Percentiles rank a stretch among this genome's conserved stretches.
Evolutionary conservation across 139 green algal genomes (phyloP).

Genomic region (Chlamydomonas sphaeroides): DNA sequence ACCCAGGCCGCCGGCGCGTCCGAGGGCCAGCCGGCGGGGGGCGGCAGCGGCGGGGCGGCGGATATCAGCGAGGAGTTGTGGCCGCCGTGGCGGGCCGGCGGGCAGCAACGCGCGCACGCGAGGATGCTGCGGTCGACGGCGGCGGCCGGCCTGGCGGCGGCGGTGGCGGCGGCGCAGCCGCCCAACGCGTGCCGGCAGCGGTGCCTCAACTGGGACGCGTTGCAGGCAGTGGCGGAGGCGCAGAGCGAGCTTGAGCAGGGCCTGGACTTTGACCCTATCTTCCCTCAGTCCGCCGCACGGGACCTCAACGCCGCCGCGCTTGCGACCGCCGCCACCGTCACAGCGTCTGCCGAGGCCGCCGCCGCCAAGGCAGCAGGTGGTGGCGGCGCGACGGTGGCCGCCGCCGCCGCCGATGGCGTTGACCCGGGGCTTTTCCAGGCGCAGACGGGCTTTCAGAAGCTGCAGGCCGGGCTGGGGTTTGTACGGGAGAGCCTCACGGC

Average conservation of each 20-base stretch:
- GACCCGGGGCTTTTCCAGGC: no score
- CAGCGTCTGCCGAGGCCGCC: background rate
- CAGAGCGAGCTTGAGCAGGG: constrained; percentile 12
- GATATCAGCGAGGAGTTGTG: no score
- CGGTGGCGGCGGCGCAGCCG: background rate
- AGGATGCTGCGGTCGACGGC: background rate
- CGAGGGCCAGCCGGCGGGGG: no score
- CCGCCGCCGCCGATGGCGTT: background rate
- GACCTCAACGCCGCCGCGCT: constrained; percentile 15
- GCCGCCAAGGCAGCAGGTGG: background rate
- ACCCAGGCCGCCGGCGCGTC: no score
- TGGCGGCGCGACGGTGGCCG: background rate
- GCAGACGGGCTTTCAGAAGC: background rate
- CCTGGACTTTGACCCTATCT: constrained; percentile 32
- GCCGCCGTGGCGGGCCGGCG: no score
- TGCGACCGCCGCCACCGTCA: no score
- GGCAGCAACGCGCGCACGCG: no score
- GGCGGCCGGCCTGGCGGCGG: background rate
- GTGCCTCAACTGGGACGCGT: constrained; percentile 10
- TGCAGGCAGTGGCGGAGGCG: background rate
- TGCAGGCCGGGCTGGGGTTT: background rate
- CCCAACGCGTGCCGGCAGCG: background rate
- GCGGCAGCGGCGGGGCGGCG: no score
- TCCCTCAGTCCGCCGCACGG: background rate
- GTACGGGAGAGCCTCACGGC: constrained; percentile 13